phyloP scores from a whole-genome alignment of 169 alveolate genomes.

The Eimeria acervulina region DNA sequence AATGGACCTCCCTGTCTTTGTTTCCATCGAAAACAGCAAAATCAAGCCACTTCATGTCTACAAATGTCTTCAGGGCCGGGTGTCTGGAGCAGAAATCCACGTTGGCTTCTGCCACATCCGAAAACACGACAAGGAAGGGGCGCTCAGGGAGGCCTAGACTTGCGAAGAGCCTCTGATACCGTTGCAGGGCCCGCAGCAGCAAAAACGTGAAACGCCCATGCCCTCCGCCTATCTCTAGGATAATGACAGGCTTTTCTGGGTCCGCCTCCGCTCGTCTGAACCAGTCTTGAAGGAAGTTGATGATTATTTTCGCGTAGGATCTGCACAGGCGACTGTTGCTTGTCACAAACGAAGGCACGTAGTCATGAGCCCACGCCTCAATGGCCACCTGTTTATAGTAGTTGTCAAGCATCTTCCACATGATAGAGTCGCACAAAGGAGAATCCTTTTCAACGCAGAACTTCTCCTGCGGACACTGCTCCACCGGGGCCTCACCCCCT shows the following conservation, averaged over 20 bases:
- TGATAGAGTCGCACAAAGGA: slow-evolving; percentile 88
- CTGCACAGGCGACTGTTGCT: slow-evolving; percentile 91
- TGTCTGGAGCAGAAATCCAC: slow-evolving; percentile 87
- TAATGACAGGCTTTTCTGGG: slow-evolving; percentile 85
- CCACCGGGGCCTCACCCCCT: slow-evolving; percentile 91
- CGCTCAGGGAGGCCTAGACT: slow-evolving; percentile 89
- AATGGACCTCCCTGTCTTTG: slow-evolving; percentile 85
- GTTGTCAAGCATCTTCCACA: slow-evolving; percentile 90
- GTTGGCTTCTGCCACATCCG: slow-evolving; percentile 90
- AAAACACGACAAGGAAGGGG: slow-evolving; percentile 91
- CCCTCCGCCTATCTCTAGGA: slow-evolving; percentile 91
- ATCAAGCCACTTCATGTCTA: slow-evolving; percentile 89
- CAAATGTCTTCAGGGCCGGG: slow-evolving; percentile 85
- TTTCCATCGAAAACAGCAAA: slow-evolving; percentile 91
- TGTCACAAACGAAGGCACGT: slow-evolving; percentile 92
- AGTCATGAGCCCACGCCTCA: slow-evolving; percentile 91
- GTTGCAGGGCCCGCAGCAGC: slow-evolving; percentile 89
- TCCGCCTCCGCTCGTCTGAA: slow-evolving; percentile 77
- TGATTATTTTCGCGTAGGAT: slow-evolving; percentile 90
- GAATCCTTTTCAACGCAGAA: slow-evolving; percentile 87
- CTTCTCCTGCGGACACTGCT: slow-evolving; percentile 89
- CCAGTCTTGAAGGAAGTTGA: slow-evolving; percentile 89
- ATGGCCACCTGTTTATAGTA: slow-evolving; percentile 89
- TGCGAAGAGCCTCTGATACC: slow-evolving; percentile 84
- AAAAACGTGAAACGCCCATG: slow-evolving; percentile 91